Conservation (phyloP, 73 alveolate genomes). For the Symbiodinium pilosum region DNA sequence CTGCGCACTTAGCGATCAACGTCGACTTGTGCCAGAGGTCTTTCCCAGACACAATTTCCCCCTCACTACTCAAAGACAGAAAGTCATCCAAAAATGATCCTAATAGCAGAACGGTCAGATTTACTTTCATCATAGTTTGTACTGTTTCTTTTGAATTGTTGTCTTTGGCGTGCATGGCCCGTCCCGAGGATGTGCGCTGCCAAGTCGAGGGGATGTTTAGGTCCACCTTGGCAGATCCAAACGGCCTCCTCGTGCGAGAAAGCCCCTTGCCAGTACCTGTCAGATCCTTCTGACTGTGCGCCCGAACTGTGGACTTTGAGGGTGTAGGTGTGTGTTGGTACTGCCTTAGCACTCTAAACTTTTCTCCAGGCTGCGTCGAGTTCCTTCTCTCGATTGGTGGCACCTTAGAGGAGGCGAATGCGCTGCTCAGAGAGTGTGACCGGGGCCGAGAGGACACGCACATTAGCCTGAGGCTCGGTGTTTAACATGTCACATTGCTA, state of each 20-base stretch:
- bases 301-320: too few species aligned
- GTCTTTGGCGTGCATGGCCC: not conserved
- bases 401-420: constrained; percentile 80
- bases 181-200: constrained; percentile 17
- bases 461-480: not conserved
- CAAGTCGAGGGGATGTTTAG: constrained; percentile 85
- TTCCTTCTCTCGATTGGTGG: constrained; percentile 73
- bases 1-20: not conserved
- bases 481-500: not conserved
- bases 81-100: too few species aligned
- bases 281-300: too few species aligned
- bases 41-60: too few species aligned
- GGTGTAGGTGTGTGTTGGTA: too few species aligned
- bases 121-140: too few species aligned
- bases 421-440: constrained; percentile 46
- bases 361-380: constrained; percentile 38
- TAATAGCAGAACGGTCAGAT: too few species aligned
- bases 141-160: not conserved
- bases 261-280: constrained; percentile 33
- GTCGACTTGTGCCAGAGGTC: not conserved
- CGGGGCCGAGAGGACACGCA: not conserved
- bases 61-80: too few species aligned
- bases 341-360: too few species aligned
- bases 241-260: constrained; percentile 93
- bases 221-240: constrained; percentile 83